Conservation (phyloP, 768 basidiomycete species). For the Pulveroboletus sp. region DNA sequence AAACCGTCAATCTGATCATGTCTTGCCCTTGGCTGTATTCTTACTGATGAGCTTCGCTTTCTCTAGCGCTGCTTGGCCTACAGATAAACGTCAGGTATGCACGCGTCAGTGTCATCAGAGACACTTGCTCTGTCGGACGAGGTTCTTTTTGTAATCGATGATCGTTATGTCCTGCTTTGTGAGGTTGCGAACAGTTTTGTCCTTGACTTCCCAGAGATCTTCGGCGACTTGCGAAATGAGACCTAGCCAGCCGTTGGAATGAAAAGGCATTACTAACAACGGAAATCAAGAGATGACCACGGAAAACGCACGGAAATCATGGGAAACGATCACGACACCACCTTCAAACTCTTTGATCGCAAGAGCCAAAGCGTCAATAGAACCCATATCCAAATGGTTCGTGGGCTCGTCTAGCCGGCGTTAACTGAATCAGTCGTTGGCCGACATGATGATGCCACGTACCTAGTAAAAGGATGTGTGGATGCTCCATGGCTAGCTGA, state of each 20-base stretch:
- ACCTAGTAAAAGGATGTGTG: constrained; percentile 88
- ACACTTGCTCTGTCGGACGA: constrained; percentile 70
- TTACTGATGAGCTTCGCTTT: constrained; percentile 94
- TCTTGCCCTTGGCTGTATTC: constrained; percentile 64
- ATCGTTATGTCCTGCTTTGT: constrained; percentile 90
- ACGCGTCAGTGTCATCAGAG: background rate
- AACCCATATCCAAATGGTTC: constrained; percentile 97
- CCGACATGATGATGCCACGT: constrained; percentile 24
- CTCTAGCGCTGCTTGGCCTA: constrained; percentile 82
- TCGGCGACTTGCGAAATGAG: constrained; percentile 97
- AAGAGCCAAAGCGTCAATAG: constrained; percentile 90
- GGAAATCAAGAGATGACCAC: background rate
- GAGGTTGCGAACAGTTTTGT: constrained; percentile 88
- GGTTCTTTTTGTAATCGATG: constrained; percentile 86
- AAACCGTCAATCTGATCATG: constrained; percentile 33
- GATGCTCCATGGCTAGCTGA: constrained; percentile 95
- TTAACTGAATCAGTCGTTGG: constrained; percentile 4
- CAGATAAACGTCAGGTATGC: constrained; percentile 4
- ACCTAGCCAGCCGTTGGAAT: constrained; percentile 39
- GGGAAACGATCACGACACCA: constrained; percentile 98
- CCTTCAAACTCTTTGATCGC: constrained; percentile 98
- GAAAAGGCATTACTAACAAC: constrained; percentile 9
- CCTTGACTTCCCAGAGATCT: constrained; percentile 98
- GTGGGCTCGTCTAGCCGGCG: constrained; percentile 75
- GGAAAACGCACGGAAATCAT: constrained; percentile 86